Percentiles rank a stretch among this genome's conserved stretches.
phyloP scores from a whole-genome alignment of 1,284 basidiomycete genomes.

The Earliella scabrosa region DNA sequence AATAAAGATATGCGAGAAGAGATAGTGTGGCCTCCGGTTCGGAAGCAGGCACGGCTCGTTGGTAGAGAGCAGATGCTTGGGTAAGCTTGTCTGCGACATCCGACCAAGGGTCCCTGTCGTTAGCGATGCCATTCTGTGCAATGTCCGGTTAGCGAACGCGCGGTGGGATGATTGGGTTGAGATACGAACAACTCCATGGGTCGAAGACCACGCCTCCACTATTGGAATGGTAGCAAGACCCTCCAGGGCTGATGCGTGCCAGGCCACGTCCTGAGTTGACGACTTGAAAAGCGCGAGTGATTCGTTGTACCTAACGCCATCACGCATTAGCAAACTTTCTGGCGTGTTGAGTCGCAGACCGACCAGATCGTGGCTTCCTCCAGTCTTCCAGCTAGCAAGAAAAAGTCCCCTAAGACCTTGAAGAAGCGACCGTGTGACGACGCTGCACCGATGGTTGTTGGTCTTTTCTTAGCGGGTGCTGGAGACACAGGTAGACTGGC shows the following conservation, averaged over 20 bases:
- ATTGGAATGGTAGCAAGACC: conserved; percentile 78
- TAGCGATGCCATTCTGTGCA: conserved; percentile 44
- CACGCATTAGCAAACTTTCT: not conserved
- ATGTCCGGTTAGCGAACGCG: not conserved
- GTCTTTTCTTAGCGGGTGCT: conserved; percentile 55
- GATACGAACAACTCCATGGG: conserved; percentile 67
- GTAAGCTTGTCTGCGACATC: conserved; percentile 71
- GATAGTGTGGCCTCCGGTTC: conserved; percentile 63
- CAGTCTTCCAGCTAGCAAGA: conserved; percentile 80
- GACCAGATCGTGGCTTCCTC: conserved; percentile 84
- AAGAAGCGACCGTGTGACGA: conserved; percentile 80
- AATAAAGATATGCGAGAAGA: conserved; percentile 69
- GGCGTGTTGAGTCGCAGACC: conserved; percentile 23
- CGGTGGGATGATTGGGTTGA: no score
- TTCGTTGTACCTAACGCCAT: conserved; percentile 77
- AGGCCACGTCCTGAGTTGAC: conserved; percentile 76
- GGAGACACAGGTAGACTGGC: conserved; percentile 46
- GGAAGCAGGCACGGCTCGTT: conserved; percentile 51
- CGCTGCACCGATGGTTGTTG: conserved; percentile 64
- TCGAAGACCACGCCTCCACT: conserved; percentile 83
- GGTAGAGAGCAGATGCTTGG: conserved; percentile 68
- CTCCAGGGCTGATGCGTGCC: conserved; percentile 89
- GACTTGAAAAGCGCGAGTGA: conserved; percentile 74
- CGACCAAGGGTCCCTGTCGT: conserved; percentile 65
- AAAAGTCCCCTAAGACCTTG: conserved; percentile 90